Base-by-base conservation (phyloP, 1,139 yeast genomes). In the Suhomyces yuchorum region DNA sequence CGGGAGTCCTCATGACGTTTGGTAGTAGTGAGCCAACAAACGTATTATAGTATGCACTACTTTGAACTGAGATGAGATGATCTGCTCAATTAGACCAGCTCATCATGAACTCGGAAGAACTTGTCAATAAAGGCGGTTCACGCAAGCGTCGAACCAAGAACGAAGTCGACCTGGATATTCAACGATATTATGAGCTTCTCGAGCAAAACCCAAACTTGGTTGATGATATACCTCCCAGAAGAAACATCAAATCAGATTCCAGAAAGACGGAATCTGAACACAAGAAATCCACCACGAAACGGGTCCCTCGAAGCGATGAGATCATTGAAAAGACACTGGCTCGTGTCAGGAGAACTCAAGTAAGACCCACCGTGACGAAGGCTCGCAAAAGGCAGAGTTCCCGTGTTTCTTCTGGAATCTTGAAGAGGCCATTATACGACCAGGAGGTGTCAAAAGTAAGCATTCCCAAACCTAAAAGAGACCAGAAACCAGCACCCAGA, bases 141-240 rank as follows among this genome's bases (percentile, higher is more conserved):
- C 37, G 43, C 39, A 43, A 40, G 18, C 43, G 53, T 37, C 41
- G 57, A 42, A 42, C 54, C 11, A 47, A 49, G 8, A 51, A 43
- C 3, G 61, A 60, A 15, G 40, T 56, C 4, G 57, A 61, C 20
- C 48, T 47, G 23, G 70, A 66, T 48, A 52, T 63, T 11, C 42
- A 46, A n/a, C 43, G 58, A 15, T 66, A 63, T 49, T 46, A 58
- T 6, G 59, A 58, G 38, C 51, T 65, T 17, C 34, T 62, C 15
- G 39, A 46, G 11, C 51, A 56, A 33, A 55, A 58, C 14, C 48
- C 48, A 8, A 56, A 58, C 32, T 44, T 63, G 42, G 68, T 60
- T 34, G 48, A 49, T n/a, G 69, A 66, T 46, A 65, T 65, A n/a
- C 70, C 70, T 2, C 69, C 70, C 15, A 19, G 37, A 23, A 20